Evolutionary conservation across 2,329 filamentous ascomycete genomes (phyloP), one percentile per base, ranked within the genome.

Genomic region (Penicillium sp.): DNA sequence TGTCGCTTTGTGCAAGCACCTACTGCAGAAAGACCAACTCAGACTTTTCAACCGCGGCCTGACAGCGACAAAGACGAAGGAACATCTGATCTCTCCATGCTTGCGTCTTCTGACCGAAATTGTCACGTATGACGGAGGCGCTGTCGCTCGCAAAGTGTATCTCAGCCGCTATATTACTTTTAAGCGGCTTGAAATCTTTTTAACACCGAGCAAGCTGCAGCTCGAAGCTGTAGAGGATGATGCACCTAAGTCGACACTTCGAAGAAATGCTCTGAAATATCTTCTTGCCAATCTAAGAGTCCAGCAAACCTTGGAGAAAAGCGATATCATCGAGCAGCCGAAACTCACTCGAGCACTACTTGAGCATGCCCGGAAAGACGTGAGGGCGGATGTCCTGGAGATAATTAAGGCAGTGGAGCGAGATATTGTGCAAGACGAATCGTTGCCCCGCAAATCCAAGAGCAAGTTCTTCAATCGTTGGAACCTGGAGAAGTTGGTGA

Each of bases 71-170:
- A 93, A 92, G 75, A 84, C 87, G 52, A 97, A 96, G 72, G 92
- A 93, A 42, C 92, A 91, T 75, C 81, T 98, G 60, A 93, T 97
- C 62, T 95, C 92, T 2, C 94, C 95, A 0, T 93, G 91, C 26
- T 80, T 99, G 60, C 88, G 94, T 59, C 80, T 99, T 55, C 83
- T 99, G 61, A 91, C 89, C 55, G 94, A 99, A 77, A 84, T 93
- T n/a, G 86, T 92, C 16, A 87, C 84, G 57, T 90, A 97, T 65
- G 93, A 98, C 76, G 93, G 93, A 16, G 96, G 95, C 14, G 85
- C 87, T 45, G 83, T 93, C 58, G 92, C 93, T 30, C 88, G 87
- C 67, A 84, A 88, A 49, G 83, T 97, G 37, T 96, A 96, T 74
- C 84, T 89, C 55, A 88, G 88, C 35, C 86, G 92, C 67, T 88